Evolutionary conservation across 83 land plant genomes (phyloP).

Genomic region (Picea abies): DNA sequence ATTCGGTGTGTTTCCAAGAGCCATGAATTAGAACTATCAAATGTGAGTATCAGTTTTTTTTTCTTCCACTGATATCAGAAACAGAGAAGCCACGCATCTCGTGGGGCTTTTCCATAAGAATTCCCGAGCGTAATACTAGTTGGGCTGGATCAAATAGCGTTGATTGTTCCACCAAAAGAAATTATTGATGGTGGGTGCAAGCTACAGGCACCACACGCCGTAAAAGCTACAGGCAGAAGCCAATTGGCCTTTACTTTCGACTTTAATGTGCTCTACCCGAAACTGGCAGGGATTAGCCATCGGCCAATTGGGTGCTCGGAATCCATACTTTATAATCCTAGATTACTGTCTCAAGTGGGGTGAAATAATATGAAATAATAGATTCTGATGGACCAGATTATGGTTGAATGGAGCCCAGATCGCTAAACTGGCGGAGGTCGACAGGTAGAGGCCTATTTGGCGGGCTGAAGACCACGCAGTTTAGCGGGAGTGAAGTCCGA

Average conservation of each 20-base stretch:
- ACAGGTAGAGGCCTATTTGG: not conserved
- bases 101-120: no score
- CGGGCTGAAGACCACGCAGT: not conserved
- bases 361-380: no score
- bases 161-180: not conserved
- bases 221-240: not conserved
- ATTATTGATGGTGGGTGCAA: not conserved
- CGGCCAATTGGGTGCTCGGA: slow-evolving; percentile 8
- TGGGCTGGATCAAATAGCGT: not conserved
- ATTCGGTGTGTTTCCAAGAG: no score
- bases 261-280: not conserved
- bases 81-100: no score
- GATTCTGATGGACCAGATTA: not conserved
- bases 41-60: no score
- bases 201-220: not conserved
- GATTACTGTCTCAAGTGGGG: not conserved
- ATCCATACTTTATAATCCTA: not conserved
- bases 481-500: not conserved
- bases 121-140: no score
- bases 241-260: not conserved
- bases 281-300: slow-evolving; percentile 1
- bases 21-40: no score
- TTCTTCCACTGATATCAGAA: no score
- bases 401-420: no score
- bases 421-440: not conserved